phyloP scores from a whole-genome alignment of 192 early-diverging fungal genomes.

The Gaertneriomyces sp. region DNA sequence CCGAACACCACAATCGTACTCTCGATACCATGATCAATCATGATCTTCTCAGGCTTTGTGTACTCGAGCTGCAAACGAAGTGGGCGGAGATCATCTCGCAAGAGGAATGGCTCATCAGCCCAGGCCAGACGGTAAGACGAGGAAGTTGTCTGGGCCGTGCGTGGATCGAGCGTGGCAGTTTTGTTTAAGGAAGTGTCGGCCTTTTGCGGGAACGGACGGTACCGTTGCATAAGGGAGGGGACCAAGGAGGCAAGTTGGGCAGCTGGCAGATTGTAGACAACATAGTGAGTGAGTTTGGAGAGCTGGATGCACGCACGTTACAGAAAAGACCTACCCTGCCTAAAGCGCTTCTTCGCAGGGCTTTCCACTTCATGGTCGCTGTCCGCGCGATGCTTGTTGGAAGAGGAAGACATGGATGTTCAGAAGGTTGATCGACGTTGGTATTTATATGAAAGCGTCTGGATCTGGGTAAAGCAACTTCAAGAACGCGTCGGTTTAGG shows the following conservation, averaged over 20 bases:
- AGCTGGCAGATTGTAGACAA: no score
- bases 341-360: no score
- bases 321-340: no score
- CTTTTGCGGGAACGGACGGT: constrained; percentile 29
- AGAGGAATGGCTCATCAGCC: constrained; percentile 30
- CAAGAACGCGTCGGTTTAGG: no score
- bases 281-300: no score
- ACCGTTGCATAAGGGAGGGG: constrained; percentile 16
- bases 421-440: no score
- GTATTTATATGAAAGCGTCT: no score
- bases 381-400: no score
- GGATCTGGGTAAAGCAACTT: no score
- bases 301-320: no score
- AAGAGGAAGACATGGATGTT: no score
- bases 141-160: constrained; percentile 22
- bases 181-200: not conserved
- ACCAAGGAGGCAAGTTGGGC: not conserved
- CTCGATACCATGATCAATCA: constrained; percentile 23
- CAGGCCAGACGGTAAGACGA: constrained; percentile 30
- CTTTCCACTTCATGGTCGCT: no score
- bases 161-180: not conserved
- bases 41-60: constrained; percentile 26
- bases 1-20: constrained; percentile 42
- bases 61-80: constrained; percentile 33
- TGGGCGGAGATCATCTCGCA: constrained; percentile 29